These are phyloP conservation scores for Gossypium mustelinum DNA, from an alignment of 345 rosid species.

Conservation along the genomic window DNA sequence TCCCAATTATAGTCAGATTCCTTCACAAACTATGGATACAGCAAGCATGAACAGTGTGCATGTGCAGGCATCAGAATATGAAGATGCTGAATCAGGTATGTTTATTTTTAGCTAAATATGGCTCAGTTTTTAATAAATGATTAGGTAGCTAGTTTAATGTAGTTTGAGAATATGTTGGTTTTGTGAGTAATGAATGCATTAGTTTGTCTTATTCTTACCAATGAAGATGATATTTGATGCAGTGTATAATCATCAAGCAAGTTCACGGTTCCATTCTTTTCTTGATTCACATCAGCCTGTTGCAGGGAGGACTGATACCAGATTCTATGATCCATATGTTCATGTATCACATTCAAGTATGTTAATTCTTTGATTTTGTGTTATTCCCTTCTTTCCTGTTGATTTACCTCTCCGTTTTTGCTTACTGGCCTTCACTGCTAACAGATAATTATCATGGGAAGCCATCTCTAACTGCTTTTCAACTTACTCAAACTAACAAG, in stretches of 20 bases:
- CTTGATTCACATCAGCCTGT: constrained; percentile 41
- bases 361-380: constrained; percentile 11
- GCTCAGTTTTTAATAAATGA: neutral
- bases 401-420: constrained; percentile 10
- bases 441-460: constrained; percentile 52
- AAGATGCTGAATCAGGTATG: constrained; percentile 86
- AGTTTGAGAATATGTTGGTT: constrained; percentile 12
- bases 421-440: constrained; percentile 22
- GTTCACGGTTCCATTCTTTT: constrained; percentile 45
- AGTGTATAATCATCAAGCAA: constrained; percentile 66
- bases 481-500: constrained; percentile 33
- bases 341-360: constrained; percentile 46
- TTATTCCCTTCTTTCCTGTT: neutral
- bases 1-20: constrained; percentile 38
- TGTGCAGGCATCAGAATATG: constrained; percentile 64
- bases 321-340: constrained; percentile 39
- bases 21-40: constrained; percentile 58
- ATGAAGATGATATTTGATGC: constrained; percentile 26
- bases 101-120: constrained; percentile 16
- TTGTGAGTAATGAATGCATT: constrained; percentile 12
- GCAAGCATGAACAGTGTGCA: constrained; percentile 58
- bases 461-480: constrained; percentile 31
- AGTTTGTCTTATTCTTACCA: constrained; percentile 10
- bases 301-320: constrained; percentile 36
- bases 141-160: neutral